A percentile compares a stretch with the other conserved stretches of the same genome.
These are phyloP conservation scores for Podaxis pistillaris DNA, from an alignment of 768 basidiomycete genomes.

Conservation along the genomic window DNA sequence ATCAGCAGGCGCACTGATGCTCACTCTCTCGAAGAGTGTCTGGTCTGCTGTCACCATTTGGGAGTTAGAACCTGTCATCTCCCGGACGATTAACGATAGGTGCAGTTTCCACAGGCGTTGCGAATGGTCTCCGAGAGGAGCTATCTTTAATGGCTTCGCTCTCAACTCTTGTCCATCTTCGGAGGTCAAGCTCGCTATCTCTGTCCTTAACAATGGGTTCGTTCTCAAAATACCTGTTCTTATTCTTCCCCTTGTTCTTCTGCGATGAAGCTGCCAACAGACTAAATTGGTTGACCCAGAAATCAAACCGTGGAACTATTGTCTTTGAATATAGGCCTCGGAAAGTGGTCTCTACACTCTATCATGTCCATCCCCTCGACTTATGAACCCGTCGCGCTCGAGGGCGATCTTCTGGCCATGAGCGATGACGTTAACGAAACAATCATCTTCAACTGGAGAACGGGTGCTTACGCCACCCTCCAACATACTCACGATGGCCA, in stretches of 20 bases:
- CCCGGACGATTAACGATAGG: conserved; percentile 45
- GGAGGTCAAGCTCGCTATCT: conserved; percentile 49
- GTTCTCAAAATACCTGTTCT: conserved; percentile 21
- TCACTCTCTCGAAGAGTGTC: conserved; percentile 56
- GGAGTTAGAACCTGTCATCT: conserved; percentile 34
- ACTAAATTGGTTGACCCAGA: conserved; percentile 25
- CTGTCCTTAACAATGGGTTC: conserved; percentile 45
- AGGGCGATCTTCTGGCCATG: conserved; percentile 52
- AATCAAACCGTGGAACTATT: conserved; percentile 32
- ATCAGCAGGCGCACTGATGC: conserved; percentile 38
- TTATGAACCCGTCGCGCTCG: conserved; percentile 46
- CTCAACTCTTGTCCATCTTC: conserved; percentile 47
- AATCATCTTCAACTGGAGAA: conserved; percentile 55
- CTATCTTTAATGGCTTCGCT: conserved; percentile 49
- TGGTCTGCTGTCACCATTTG: conserved; percentile 61
- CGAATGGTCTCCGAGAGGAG: conserved; percentile 55
- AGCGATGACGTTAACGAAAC: conserved; percentile 52
- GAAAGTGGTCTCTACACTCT: conserved; percentile 26
- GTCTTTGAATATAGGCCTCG: conserved; percentile 19
- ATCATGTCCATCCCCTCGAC: conserved; percentile 35
- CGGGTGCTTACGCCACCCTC: conserved; percentile 44
- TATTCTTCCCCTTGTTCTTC: conserved; percentile 9
- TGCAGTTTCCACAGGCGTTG: conserved; percentile 32
- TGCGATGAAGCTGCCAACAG: not conserved
- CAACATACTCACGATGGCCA: conserved; percentile 31